These are phyloP conservation scores for Mortierella sp. DNA, from an alignment of 371 early-diverging fungal genomes.

Conservation along the genomic window DNA sequence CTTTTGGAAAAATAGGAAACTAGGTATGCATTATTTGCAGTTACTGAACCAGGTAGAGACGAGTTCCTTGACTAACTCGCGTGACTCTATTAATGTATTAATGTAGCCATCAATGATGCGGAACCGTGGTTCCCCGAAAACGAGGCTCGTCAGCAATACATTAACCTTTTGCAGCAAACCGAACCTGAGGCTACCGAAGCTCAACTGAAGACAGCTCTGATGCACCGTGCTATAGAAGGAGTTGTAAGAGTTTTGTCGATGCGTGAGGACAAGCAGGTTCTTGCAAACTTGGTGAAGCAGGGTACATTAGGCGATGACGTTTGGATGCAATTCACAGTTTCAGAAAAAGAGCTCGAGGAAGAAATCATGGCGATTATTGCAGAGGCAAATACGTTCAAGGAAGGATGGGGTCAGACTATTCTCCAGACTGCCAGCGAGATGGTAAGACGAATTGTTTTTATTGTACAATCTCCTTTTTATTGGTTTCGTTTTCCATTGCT, in stretches of 20 bases:
- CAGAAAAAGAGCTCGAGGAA: constrained; percentile 86
- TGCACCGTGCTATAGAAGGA: constrained; percentile 89
- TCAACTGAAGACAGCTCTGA: constrained; percentile 80
- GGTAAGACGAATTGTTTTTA: constrained; percentile 48
- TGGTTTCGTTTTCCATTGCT: background rate
- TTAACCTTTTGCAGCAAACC: constrained; percentile 70
- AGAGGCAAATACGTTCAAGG: constrained; percentile 85
- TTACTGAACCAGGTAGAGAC: background rate
- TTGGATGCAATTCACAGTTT: constrained; percentile 81
- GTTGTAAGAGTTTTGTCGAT: constrained; percentile 81
- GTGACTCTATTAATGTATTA: background rate
- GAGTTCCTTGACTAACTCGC: background rate
- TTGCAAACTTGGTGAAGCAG: constrained; percentile 80
- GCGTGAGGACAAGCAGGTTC: constrained; percentile 87
- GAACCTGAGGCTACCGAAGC: constrained; percentile 70
- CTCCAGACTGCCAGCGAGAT: constrained; percentile 88
- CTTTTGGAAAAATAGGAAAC: constrained; percentile 58
- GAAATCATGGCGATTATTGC: constrained; percentile 87
- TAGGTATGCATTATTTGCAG: constrained; percentile 24
- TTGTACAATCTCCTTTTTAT: background rate
- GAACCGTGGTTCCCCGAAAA: constrained; percentile 84
- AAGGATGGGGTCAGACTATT: constrained; percentile 89
- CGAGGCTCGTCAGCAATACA: constrained; percentile 76
- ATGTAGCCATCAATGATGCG: constrained; percentile 49
- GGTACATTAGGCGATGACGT: constrained; percentile 93